These are phyloP conservation scores for Talaromyces sp. DNA, from an alignment of 2,329 filamentous ascomycete species.

Conservation along the genomic window DNA sequence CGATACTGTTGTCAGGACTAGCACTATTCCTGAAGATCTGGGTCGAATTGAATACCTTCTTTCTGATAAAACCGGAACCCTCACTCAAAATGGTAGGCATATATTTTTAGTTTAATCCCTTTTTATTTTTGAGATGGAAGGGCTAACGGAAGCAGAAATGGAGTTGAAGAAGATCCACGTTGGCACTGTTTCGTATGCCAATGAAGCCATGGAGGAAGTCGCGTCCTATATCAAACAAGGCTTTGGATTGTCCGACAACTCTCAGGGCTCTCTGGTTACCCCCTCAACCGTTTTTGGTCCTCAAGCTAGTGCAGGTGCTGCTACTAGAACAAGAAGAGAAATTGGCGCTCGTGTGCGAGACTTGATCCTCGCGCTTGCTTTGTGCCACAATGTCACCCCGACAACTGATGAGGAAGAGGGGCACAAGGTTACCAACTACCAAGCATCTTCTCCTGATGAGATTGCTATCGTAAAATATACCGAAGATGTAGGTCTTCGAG, in stretches of 20 bases:
- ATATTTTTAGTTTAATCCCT: constrained; percentile 4
- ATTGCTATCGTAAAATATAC: constrained; percentile 97
- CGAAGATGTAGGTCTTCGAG: constrained; percentile 79
- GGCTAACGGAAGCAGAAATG: constrained; percentile 60
- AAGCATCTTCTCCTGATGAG: constrained; percentile 95
- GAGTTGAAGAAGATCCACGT: constrained; percentile 98
- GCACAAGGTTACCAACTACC: constrained; percentile 72
- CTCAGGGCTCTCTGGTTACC: constrained; percentile 58
- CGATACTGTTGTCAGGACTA: constrained; percentile 88
- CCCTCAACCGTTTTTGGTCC: constrained; percentile 66
- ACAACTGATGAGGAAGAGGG: constrained; percentile 80
- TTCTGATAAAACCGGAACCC: constrained; percentile 95
- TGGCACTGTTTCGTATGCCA: constrained; percentile 94
- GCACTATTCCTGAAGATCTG: constrained; percentile 93
- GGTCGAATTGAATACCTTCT: constrained; percentile 93
- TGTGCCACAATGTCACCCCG: constrained; percentile 97
- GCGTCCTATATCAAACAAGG: constrained; percentile 77
- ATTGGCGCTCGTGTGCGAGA: constrained; percentile 91
- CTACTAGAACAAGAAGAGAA: constrained; percentile 81
- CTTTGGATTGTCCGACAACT: constrained; percentile 52
- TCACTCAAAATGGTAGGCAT: constrained; percentile 73
- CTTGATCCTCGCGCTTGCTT: constrained; percentile 80
- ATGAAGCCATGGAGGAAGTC: constrained; percentile 98
- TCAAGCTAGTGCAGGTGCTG: constrained; percentile 51
- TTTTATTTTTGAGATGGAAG: constrained; percentile 4